Base-by-base conservation (phyloP, 139 green algal genomes). In the Chlorella sp. region DNA sequence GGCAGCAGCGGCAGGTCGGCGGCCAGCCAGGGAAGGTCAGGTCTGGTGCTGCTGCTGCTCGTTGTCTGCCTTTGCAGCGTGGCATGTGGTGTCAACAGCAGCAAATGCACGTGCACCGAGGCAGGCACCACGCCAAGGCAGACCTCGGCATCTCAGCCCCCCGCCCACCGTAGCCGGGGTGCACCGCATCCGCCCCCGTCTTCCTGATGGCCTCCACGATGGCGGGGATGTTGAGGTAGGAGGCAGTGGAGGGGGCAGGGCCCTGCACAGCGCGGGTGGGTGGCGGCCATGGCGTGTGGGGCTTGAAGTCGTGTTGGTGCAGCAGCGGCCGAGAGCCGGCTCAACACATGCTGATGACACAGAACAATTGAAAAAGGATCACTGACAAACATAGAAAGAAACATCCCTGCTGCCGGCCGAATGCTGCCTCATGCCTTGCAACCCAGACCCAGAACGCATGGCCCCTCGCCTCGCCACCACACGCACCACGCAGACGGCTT, bases 221-320 rank as follows among this genome's bases (percentile, higher is more conserved):
- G 36, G 62, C 75, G 68, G 93, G 88, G 34, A 89, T 89, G 79
- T 92, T 84, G 2, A 98, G 89, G 86, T 98, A 98, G 84, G 88
- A 94, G 58, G 96, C 85, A 6, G 85, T 74, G 1, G 95, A 91
- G 32, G 94, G 60, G 6, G 94, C 81, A 0, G 90, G 86, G 0
- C 95, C 95, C 28, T 95, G 83, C 76, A 68, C 20, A 17, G 46
- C 24, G 51, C 51, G 51, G 51, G 51, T 60, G 22, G 51, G 51
- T 24, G 51, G 51, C 13, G 8, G 46, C 46, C 46, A 54, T 54
- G 46, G 46, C 46, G 7, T 11, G 11, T 7, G 7, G 11, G 51
- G 51, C 51, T 24, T 60, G 51, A 24, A n/a, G 51, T 16, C 51
- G 24, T 24, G 9, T 11, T 60, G 13, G 13, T 60, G 13, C 2